These are phyloP conservation scores for Tetrahymena thermophila DNA, from an alignment of 73 alveolate genomes.

Conservation along the genomic window DNA sequence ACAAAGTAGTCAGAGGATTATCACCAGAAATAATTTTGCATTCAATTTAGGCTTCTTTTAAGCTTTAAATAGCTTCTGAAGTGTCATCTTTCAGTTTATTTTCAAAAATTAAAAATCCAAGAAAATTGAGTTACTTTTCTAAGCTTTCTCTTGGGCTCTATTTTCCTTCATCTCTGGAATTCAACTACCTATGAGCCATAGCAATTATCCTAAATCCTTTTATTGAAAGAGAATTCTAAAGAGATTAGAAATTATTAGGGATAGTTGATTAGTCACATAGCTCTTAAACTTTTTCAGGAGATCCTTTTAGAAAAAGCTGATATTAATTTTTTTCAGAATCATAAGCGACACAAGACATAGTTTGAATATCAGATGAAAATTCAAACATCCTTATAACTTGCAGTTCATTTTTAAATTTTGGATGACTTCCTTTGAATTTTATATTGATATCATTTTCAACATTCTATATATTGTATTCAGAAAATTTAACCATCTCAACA, in stretches of 20 bases:
- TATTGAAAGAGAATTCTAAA: neutral
- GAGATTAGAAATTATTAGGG: neutral
- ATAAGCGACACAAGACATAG: constrained; percentile 15
- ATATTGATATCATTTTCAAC: neutral
- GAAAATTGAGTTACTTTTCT: constrained; percentile 4
- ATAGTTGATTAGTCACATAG: neutral
- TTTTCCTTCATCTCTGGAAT: neutral
- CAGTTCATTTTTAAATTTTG: neutral
- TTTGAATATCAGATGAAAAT: constrained; percentile 11
- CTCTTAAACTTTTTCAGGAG: constrained; percentile 18
- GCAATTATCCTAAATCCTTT: constrained; percentile 38
- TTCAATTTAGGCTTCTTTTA: constrained; percentile 21
- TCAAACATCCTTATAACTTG: constrained; percentile 12
- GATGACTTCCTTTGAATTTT: neutral
- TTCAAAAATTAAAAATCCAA: constrained; percentile 27
- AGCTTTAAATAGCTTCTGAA: neutral
- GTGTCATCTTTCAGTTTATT: constrained; percentile 35
- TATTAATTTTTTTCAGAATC: constrained; percentile 7
- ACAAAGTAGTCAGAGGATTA: constrained; percentile 26
- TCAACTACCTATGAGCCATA: constrained; percentile 7
- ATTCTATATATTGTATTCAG: constrained; percentile 13
- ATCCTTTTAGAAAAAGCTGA: constrained; percentile 19
- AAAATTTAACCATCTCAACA: constrained; percentile 6
- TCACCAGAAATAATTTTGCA: constrained; percentile 32
- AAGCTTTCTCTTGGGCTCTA: constrained; percentile 1